phyloP scores from a whole-genome alignment of 192 early-diverging fungal species.

The Gonapodya prolifera region DNA sequence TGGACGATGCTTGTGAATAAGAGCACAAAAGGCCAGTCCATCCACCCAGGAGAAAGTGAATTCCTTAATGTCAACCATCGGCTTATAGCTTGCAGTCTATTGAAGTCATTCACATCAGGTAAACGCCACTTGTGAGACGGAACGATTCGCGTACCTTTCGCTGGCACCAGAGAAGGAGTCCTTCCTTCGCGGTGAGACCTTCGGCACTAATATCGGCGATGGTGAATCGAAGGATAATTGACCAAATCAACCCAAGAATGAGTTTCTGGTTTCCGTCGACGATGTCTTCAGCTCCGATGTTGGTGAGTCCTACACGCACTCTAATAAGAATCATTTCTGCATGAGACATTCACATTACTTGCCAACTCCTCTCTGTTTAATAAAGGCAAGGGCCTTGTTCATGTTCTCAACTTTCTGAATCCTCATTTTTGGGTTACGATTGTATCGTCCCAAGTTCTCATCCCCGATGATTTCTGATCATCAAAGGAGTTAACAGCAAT shows the following conservation, averaged over 20 bases:
- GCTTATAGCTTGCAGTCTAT: constrained; percentile 65
- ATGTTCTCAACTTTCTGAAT: constrained; percentile 94
- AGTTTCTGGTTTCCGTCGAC: constrained; percentile 85
- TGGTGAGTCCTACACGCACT: not conserved
- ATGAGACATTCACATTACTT: not conserved
- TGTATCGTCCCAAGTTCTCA: constrained; percentile 71
- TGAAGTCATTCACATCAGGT: not conserved
- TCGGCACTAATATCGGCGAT: constrained; percentile 93
- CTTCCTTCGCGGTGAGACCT: constrained; percentile 92
- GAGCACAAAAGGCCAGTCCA: constrained; percentile 88
- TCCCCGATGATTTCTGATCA: constrained; percentile 86
- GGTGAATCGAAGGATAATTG: constrained; percentile 90
- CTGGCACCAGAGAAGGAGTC: constrained; percentile 94
- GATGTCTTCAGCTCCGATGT: constrained; percentile 83
- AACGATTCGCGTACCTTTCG: constrained; percentile 50
- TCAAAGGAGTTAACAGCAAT: not conserved
- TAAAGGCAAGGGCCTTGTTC: constrained; percentile 88
- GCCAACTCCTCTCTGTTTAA: constrained; percentile 52
- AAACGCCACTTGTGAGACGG: too few relatives aligned
- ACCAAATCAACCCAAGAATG: constrained; percentile 93
- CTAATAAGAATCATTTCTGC: too few relatives aligned
- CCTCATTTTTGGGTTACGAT: constrained; percentile 75
- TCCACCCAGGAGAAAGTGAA: constrained; percentile 90
- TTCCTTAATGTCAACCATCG: constrained; percentile 76
- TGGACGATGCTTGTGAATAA: constrained; percentile 95